Evolutionary conservation across 2,329 filamentous ascomycete species (phyloP), one percentile per base, ranked within the genome.

Genomic region (Mariannaea elegans): DNA sequence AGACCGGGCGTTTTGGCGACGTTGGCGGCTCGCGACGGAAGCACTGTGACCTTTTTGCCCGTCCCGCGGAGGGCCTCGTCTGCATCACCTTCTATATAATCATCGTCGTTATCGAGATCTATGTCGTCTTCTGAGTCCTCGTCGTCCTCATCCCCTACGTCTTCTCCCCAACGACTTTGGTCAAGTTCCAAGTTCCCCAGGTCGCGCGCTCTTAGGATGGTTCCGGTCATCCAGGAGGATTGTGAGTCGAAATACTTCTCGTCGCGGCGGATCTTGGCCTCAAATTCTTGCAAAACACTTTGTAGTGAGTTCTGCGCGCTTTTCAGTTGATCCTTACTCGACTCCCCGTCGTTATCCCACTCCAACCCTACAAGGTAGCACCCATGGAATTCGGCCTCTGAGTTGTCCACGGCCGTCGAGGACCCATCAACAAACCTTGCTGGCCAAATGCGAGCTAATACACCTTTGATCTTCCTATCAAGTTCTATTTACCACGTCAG

Each of bases 371-470:
- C 79, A 2, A 90, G 78, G 68, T 90, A 90, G 62, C 80, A 86
- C 3, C 85, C 85, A 34, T 86, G 80, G 62, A 86, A 87, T 59
- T 89, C 85, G 1, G 70, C 68, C 12, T 68, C 70, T 1, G 71
- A 62, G 13, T 66, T 71, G 1, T 76, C 69, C 4, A 65, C 63
- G 7, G 66, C 62, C 4, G 59, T 62, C 23, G 52, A 56, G 1
- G 61, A 55, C 2, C 63, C 48, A 27, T 79, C 77, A 6, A 83
- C 78, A 60, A 90, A 90, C 9, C 85, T 80, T 7, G 80, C 82
- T 2, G 88, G 87, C 87, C 87, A 90, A 19, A 90, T 85, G 18
- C 86, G 81, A 2, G 84, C 80, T 45, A 82, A 75, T 3, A 89
- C 66, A 2, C 76, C 72, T 1, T 84, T 82, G 14, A 86, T 71